Percentiles rank a stretch among this genome's conserved stretches.
Conservation (phyloP, 1,139 yeast species). For the Pichia sp. region DNA sequence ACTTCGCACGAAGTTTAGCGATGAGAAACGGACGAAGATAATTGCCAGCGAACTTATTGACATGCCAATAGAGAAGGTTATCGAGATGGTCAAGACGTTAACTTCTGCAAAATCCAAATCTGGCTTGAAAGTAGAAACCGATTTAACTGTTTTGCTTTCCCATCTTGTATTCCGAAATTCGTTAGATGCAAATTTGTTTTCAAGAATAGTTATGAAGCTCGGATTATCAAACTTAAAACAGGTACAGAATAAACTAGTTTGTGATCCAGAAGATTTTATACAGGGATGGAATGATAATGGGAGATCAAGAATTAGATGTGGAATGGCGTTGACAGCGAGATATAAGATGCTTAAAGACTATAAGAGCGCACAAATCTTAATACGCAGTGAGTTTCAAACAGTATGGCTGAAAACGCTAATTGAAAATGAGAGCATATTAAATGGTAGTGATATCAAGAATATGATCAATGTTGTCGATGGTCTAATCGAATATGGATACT, state of each 20-base stretch:
- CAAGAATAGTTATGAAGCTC: constrained; percentile 21
- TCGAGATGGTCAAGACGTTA: not conserved
- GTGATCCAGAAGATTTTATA: constrained; percentile 15
- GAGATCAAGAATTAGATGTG: constrained; percentile 17
- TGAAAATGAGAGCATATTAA: constrained; percentile 9
- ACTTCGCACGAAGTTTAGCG: not conserved
- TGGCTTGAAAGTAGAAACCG: constrained; percentile 5
- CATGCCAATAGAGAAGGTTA: constrained; percentile 10
- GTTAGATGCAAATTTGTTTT: constrained; percentile 16
- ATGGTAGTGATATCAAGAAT: constrained; percentile 21
- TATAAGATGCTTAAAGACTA: constrained; percentile 22
- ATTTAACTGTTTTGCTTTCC: constrained; percentile 18
- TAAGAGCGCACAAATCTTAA: constrained; percentile 16
- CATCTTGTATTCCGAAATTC: constrained; percentile 22
- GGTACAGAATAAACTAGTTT: constrained; percentile 16
- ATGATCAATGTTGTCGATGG: constrained; percentile 20
- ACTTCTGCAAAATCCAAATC: not conserved
- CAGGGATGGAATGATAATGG: constrained; percentile 11
- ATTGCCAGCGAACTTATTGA: constrained; percentile 11
- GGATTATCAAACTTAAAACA: constrained; percentile 15
- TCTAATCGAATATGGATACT: constrained; percentile 15
- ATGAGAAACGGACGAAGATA: not conserved
- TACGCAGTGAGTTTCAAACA: constrained; percentile 15
- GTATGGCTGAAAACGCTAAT: constrained; percentile 24
- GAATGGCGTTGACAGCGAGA: constrained; percentile 24